These are phyloP conservation scores for Parietaria judaica DNA, from an alignment of 306 rosid genomes.

Conservation along the genomic window DNA sequence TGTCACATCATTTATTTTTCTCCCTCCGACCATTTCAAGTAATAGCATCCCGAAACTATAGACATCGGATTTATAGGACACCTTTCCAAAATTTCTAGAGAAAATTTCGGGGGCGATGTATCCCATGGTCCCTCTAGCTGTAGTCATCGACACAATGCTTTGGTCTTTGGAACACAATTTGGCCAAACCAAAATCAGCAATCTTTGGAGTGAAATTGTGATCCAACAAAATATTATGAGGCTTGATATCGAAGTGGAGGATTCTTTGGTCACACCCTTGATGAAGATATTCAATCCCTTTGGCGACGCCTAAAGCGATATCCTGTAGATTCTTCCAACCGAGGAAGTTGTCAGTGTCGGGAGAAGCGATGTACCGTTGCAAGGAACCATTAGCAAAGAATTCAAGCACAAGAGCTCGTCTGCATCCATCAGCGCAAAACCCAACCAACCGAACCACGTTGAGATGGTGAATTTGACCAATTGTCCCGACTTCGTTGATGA, in stretches of 20 bases:
- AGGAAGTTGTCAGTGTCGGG: neutral
- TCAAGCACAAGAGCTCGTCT: slow-evolving; percentile 1
- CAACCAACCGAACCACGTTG: too few species aligned
- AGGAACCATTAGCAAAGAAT: neutral
- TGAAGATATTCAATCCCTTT: slow-evolving; percentile 11
- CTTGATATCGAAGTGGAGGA: too few species aligned
- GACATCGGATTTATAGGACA: too few species aligned
- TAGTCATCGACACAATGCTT: neutral
- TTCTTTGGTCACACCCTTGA: neutral
- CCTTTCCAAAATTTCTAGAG: too few species aligned
- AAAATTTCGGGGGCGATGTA: neutral
- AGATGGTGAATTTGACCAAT: too few species aligned
- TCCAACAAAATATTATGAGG: neutral
- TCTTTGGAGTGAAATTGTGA: slow-evolving; percentile 8
- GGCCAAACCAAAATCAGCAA: slow-evolving; percentile 6
- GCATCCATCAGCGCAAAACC: neutral
- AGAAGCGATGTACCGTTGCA: neutral
- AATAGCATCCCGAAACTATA: too few species aligned
- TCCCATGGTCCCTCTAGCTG: slow-evolving; percentile 5
- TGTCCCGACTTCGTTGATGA: slow-evolving; percentile 1
- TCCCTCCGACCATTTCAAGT: neutral
- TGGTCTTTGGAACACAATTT: too few species aligned
- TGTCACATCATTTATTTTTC: neutral
- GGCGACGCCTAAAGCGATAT: slow-evolving; percentile 5
- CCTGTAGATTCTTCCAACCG: slow-evolving; percentile 1